These are phyloP conservation scores for Xylaria hypoxylon DNA, from an alignment of 2,329 filamentous ascomycete species.

Conservation along the genomic window DNA sequence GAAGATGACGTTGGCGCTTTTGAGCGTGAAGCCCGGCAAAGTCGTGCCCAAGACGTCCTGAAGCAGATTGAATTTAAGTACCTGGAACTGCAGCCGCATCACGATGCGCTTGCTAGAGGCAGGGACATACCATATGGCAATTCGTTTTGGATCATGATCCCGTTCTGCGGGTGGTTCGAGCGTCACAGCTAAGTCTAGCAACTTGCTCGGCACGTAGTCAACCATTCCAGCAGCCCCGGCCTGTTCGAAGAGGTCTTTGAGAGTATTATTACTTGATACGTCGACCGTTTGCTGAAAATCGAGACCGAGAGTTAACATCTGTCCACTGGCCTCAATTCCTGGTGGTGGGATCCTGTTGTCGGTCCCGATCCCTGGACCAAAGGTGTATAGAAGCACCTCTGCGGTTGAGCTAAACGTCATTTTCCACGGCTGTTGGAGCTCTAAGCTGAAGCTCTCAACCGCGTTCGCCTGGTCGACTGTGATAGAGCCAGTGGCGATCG, in stretches of 20 bases:
- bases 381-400: constrained; percentile 24
- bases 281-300: not conserved
- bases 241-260: not conserved
- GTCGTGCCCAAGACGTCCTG: not conserved
- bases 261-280: not conserved
- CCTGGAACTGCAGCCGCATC: constrained; percentile 10
- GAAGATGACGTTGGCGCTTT: not conserved
- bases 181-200: not conserved
- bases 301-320: constrained; percentile 18
- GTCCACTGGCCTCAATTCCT: constrained; percentile 18
- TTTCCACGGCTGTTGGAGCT: constrained; percentile 27
- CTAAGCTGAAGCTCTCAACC: constrained; percentile 21
- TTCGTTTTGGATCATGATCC: not conserved
- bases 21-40: not conserved
- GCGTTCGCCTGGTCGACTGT: constrained; percentile 2
- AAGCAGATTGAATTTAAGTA: not conserved
- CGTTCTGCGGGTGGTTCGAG: not conserved
- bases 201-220: not conserved
- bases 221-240: not conserved
- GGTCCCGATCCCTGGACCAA: constrained; percentile 18
- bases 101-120: not conserved
- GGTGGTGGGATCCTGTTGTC: constrained; percentile 23
- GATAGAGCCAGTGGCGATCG: constrained; percentile 14
- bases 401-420: constrained; percentile 30
- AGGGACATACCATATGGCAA: constrained; percentile 7